Percentiles rank a stretch among this genome's conserved stretches.
Conservation (phyloP, 202 grass and related monocot species). For the Zoysia matrella region DNA sequence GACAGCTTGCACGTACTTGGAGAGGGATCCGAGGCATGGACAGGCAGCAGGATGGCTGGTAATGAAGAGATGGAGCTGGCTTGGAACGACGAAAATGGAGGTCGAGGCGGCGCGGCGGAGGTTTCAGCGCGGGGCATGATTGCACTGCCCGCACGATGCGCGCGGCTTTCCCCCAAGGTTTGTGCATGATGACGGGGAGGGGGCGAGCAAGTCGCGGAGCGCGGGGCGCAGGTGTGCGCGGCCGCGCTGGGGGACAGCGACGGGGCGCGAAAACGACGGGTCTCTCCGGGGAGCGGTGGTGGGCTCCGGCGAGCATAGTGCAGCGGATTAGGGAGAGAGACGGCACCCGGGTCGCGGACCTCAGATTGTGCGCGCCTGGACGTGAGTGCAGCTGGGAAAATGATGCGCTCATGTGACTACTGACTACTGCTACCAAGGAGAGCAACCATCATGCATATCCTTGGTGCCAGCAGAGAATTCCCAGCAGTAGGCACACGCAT, state of each 20-base stretch:
- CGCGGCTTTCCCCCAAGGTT: background rate
- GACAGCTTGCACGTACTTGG: background rate
- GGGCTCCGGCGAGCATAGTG: slow-evolving; percentile 34
- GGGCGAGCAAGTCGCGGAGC: background rate
- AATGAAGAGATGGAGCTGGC: slow-evolving; percentile 20
- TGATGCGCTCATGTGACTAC: too few relatives aligned
- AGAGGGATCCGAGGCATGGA: background rate
- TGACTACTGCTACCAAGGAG: background rate
- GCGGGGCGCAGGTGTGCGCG: slow-evolving; percentile 1
- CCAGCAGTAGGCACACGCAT: background rate
- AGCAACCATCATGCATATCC: background rate
- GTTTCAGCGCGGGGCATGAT: slow-evolving; percentile 40
- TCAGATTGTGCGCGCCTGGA: background rate
- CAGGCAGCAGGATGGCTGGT: background rate
- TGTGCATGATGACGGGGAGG: slow-evolving; percentile 41
- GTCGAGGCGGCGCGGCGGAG: background rate
- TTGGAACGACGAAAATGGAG: slow-evolving; percentile 1
- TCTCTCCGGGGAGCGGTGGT: slow-evolving; percentile 1
- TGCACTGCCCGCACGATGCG: slow-evolving; percentile 24
- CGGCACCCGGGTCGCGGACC: background rate
- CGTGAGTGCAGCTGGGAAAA: background rate
- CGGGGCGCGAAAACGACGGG: slow-evolving; percentile 23
- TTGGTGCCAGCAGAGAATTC: slow-evolving; percentile 24
- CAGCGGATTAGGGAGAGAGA: background rate
- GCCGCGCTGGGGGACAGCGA: slow-evolving; percentile 37